Conservation (phyloP, 345 rosid genomes). For the Microcos paniculata region DNA sequence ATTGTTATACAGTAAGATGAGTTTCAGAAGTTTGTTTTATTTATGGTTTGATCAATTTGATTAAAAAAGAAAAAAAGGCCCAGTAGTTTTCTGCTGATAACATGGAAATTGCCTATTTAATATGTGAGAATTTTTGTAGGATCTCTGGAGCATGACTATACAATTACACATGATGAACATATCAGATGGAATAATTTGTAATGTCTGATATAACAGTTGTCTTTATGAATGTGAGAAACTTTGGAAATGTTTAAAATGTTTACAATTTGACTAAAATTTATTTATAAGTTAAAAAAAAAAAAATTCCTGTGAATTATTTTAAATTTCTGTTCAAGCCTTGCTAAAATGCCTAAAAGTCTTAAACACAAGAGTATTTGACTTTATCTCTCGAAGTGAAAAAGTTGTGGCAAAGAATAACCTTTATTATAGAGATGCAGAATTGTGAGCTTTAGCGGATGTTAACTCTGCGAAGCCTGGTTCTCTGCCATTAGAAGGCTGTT, state of each 20-base stretch:
- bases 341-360: not conserved
- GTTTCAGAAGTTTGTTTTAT: not conserved
- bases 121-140: not conserved
- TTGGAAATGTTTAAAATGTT: not conserved
- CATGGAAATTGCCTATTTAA: not conserved
- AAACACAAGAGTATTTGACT: not conserved
- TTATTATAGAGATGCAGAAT: not conserved
- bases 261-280: not conserved
- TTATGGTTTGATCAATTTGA: constrained; percentile 4
- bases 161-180: not conserved
- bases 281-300: not conserved
- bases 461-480: not conserved
- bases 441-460: not conserved
- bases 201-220: not conserved
- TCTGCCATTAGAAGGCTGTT: not conserved
- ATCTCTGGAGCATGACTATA: not conserved
- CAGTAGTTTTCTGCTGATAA: not conserved
- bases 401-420: not conserved
- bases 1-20: not conserved
- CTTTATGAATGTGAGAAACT: not conserved
- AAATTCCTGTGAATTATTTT: not conserved
- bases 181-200: not conserved
- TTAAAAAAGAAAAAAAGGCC: not conserved
- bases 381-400: not conserved
- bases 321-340: not conserved